Base-by-base conservation (phyloP, 345 rosid species). In the Angophora floribunda region DNA sequence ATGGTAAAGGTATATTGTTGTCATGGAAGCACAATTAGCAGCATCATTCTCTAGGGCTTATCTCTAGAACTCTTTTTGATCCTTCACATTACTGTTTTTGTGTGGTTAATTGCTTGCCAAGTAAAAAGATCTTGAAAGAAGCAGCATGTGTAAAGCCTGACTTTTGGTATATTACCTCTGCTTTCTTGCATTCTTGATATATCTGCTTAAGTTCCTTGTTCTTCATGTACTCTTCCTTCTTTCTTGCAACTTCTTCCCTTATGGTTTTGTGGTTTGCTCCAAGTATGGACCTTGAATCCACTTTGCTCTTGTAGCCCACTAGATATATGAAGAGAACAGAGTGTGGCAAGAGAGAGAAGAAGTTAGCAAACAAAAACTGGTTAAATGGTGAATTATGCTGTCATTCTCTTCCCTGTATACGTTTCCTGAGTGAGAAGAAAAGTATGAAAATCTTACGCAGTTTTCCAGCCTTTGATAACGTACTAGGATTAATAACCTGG, bases 401-500 rank as follows among this genome's bases (percentile, higher is more conserved):
- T 15, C 45, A 70, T 17, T 86, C 14, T 52, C 52, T 89, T 86
- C 51, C n/a, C 36, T 24, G 6, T 47, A 32, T 7, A 12, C 21
- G 11, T n/a, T 57, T 88, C 59, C 86, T 49, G 9, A 52, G 79
- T n/a, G 53, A 61, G 89, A 45, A 86, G 51, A 91, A 10, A 89
- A 84, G 80, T 55, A 84, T 7, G 36, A 90, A 36, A 91, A 45
- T 86, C 93, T 91, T 89, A 90, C 91, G 11, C 57, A 89, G 88
- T 88, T 90, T 93, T 41, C 89, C 88, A 91, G 92, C 89, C 79
- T 61, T 88, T 91, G 94, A 91, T 75, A 94, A 94, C 95, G 86
- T 94, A 92, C 94, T 94, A 87, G 96, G 97, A 88, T 89, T 95
- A 93, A 86, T 92, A 93, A 94, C 91, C 94, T 94, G 96, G 91